Conservation (phyloP, 768 basidiomycete species). For the Tylopilus cervinicoccineus region DNA sequence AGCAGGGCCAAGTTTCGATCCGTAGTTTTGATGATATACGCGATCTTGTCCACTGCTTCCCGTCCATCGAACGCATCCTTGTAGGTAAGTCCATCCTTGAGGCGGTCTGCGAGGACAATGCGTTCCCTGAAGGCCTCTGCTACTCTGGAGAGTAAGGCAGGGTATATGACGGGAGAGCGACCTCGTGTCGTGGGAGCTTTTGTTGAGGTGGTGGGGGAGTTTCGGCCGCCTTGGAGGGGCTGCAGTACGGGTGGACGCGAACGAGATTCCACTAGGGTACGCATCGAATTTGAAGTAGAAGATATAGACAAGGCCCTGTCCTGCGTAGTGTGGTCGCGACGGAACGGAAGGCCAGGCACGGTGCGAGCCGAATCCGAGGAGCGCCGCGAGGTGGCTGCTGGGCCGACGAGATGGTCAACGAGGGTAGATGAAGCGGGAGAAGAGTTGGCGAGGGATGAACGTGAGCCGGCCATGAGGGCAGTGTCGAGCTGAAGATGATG, state of each 20-base stretch:
- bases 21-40: conserved; percentile 97
- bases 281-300: conserved; percentile 48
- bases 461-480: conserved; percentile 36
- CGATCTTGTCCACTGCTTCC: conserved; percentile 95
- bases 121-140: conserved; percentile 90
- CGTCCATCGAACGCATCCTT: conserved; percentile 96
- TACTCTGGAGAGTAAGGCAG: conserved; percentile 92
- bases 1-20: conserved; percentile 94
- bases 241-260: conserved; percentile 34
- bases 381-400: conserved; percentile 39
- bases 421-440: conserved; percentile 43
- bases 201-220: conserved; percentile 33
- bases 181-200: conserved; percentile 35
- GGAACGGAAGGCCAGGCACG: conserved; percentile 47
- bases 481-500: conserved; percentile 63
- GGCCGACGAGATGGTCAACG: conserved; percentile 31
- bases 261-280: conserved; percentile 40
- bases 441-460: conserved; percentile 40
- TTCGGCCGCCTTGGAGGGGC: conserved; percentile 37
- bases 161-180: conserved; percentile 81
- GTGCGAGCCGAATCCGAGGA: conserved; percentile 71
- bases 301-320: conserved; percentile 80
- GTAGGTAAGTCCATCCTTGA: conserved; percentile 96
- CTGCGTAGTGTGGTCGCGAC: conserved; percentile 57
- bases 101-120: conserved; percentile 68